phyloP scores from a whole-genome alignment of 345 rosid genomes.

The Linum usitatissimum region DNA sequence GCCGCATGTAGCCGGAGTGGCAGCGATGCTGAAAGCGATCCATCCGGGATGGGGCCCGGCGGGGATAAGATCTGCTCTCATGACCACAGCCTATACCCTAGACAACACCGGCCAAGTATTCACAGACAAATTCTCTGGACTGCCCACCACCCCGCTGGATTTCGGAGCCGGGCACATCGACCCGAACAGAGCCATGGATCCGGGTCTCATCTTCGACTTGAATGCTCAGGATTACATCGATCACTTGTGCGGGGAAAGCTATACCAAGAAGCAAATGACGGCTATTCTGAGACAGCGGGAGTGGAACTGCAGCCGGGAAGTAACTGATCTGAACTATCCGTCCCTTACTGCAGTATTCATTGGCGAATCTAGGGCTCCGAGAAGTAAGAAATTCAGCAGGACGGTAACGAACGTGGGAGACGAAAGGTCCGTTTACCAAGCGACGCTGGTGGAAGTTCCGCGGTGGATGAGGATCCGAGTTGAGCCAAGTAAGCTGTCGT shows the following conservation, averaged over 20 bases:
- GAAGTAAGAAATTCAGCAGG: constrained; percentile 7
- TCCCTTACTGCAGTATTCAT: constrained; percentile 13
- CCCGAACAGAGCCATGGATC: constrained; percentile 38
- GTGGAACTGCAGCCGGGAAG: constrained; percentile 26
- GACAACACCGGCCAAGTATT: constrained; percentile 18
- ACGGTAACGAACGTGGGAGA: constrained; percentile 16
- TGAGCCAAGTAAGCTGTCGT: neutral
- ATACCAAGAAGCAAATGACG: constrained; percentile 26
- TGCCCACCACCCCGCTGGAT: constrained; percentile 32
- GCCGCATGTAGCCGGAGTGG: constrained; percentile 16
- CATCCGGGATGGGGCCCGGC: constrained; percentile 21
- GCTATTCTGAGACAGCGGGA: constrained; percentile 20
- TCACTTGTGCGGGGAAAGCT: constrained; percentile 29
- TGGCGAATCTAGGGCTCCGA: no score
- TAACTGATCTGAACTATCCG: constrained; percentile 26
- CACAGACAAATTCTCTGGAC: constrained; percentile 11
- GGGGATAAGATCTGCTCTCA: constrained; percentile 16
- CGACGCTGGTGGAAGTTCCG: constrained; percentile 6
- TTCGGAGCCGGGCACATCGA: constrained; percentile 32
- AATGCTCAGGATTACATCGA: constrained; percentile 27
- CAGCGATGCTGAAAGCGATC: constrained; percentile 11
- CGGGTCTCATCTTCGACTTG: constrained; percentile 33
- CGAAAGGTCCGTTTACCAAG: constrained; percentile 1
- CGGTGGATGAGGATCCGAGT: constrained; percentile 5
- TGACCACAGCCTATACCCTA: constrained; percentile 21